A percentile compares a stretch with the other conserved stretches of the same genome.
Conservation (phyloP, 1,284 basidiomycete genomes). For the Anthracocystis panici-leucophaei region DNA sequence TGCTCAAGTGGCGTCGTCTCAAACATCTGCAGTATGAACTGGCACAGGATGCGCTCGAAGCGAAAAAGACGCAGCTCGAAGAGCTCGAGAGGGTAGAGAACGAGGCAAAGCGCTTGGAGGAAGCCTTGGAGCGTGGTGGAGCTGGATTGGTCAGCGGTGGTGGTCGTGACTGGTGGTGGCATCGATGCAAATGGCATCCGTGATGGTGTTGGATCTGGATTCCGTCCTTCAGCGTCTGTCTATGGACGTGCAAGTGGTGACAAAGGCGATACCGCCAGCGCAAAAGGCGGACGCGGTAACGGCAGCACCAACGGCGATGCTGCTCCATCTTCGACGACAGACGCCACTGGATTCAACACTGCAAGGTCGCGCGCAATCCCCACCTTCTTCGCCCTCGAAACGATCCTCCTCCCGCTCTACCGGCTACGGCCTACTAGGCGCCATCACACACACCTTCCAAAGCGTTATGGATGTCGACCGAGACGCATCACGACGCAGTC, state of each 20-base stretch:
- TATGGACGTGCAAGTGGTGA: conserved; percentile 42
- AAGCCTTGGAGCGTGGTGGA: conserved; percentile 76
- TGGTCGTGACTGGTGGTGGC: conserved; percentile 28
- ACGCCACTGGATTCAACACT: neutral
- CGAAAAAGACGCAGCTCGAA: conserved; percentile 86
- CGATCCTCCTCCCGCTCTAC: conserved; percentile 40
- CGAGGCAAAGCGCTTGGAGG: conserved; percentile 88
- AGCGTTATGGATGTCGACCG: conserved; percentile 99
- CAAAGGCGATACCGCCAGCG: conserved; percentile 8
- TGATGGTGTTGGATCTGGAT: conserved; percentile 42
- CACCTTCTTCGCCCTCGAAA: conserved; percentile 37
- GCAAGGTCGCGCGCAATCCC: conserved; percentile 29
- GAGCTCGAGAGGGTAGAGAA: conserved; percentile 91
- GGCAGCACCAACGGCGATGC: conserved; percentile 4
- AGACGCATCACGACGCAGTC: conserved; percentile 90
- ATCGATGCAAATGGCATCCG: conserved; percentile 51
- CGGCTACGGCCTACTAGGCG: conserved; percentile 81
- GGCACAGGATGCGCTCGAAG: conserved; percentile 89
- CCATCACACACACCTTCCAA: conserved; percentile 92
- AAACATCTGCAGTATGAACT: conserved; percentile 98
- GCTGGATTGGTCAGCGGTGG: conserved; percentile 38
- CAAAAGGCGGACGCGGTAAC: neutral
- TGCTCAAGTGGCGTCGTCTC: conserved; percentile 93
- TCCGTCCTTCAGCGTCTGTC: conserved; percentile 28
- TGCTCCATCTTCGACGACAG: neutral